Base-by-base conservation (phyloP, 1,284 basidiomycete genomes). In the Puccinia hordei region DNA sequence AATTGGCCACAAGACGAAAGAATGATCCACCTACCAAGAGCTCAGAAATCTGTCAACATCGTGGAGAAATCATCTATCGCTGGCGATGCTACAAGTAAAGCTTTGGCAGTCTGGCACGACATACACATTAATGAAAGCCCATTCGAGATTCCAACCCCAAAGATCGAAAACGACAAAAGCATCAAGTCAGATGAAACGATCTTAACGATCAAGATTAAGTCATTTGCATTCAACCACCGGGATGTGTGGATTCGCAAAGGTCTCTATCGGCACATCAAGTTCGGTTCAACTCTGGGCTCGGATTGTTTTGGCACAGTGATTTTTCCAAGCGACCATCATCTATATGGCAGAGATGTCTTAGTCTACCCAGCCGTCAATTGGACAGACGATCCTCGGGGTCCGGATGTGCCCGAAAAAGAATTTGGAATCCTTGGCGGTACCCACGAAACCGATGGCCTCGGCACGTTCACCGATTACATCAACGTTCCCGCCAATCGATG, bases 341-440 rank as follows among this genome's bases (percentile, higher is more conserved):
- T 78, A 15, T 55, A 27, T 1, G 76, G 51, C 6, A 17, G 41
- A 17, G 51, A 78, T 27, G 76, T 78, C 46, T 22, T 78, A 12
- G 35, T 78, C 35, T 78, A 78, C 44, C 76, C 76, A 1, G 76
- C 76, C 38, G 33, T 78, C 4, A 78, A 78, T 69, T 78, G 76
- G 76, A 4, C 61, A 4, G 19, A 68, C 24, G 66, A 78, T 59
- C n/a, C 30, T 68, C 63, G 51, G 8, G 76, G 76, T 41, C 65
- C 76, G 33, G 76, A 78, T 55, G 46, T 69, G 13, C 30, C 27
- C n/a, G 66, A 38, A 9, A 76, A 66, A 55, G n/a, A 61, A n/a
- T 78, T 78, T 22, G 76, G 76, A 13, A 78, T 78, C 15, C 44
- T 78, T 19, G 76, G 76, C 19, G 76, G 76, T 6, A 71, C 76